Conservation (phyloP, 1,139 yeast species). For the Kurtzmaniella quercitrusa region DNA sequence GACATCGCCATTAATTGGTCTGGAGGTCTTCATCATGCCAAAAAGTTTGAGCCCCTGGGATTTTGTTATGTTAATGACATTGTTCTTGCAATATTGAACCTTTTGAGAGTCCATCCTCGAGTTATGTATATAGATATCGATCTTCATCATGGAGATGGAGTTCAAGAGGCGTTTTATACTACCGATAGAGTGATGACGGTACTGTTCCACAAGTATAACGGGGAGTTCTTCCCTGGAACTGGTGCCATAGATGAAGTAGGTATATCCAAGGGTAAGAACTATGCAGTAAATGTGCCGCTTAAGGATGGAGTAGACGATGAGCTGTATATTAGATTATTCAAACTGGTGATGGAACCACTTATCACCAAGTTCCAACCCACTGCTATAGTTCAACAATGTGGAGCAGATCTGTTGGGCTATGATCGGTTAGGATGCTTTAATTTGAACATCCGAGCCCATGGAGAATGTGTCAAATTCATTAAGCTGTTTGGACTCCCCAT, state of each 20-base stretch:
- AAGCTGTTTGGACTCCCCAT: conserved; percentile 84
- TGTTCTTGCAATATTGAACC: conserved; percentile 78
- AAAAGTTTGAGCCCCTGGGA: conserved; percentile 90
- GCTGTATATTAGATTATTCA: conserved; percentile 71
- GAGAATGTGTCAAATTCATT: conserved; percentile 87
- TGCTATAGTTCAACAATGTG: conserved; percentile 92
- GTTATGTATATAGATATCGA: conserved; percentile 94
- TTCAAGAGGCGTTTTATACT: conserved; percentile 93
- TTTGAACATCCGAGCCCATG: conserved; percentile 86
- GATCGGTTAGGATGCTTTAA: conserved; percentile 94
- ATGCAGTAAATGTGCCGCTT: conserved; percentile 87
- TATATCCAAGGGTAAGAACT: conserved; percentile 80
- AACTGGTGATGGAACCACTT: conserved; percentile 83
- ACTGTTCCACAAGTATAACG: conserved; percentile 91
- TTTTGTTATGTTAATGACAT: conserved; percentile 95
- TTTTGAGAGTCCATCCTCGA: conserved; percentile 82
- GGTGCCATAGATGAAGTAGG: conserved; percentile 88
- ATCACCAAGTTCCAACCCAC: conserved; percentile 83
- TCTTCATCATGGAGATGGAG: conserved; percentile 97
- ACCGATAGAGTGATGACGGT: conserved; percentile 95
- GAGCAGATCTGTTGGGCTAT: conserved; percentile 93
- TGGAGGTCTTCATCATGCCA: conserved; percentile 97
- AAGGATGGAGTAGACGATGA: conserved; percentile 96
- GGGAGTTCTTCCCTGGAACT: conserved; percentile 96
- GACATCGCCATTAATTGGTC: conserved; percentile 98